Base-by-base conservation (phyloP, 1,284 basidiomycete species). In the Boletus sp. region DNA sequence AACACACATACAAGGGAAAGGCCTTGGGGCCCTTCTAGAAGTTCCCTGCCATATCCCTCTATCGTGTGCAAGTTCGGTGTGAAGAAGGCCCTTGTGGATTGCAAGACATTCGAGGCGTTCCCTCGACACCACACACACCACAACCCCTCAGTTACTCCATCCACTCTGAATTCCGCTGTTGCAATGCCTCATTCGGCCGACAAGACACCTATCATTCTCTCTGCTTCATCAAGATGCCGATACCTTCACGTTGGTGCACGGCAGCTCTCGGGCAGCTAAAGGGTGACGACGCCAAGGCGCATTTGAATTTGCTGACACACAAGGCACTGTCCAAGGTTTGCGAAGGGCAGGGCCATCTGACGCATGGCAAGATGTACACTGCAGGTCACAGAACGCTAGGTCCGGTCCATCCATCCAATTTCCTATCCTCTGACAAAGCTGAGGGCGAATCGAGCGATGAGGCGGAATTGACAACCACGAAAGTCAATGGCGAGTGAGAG, bases 31-130 rank as follows among this genome's bases (percentile, higher is more conserved):
- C n/a, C 90, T 89, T 70, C 80, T 93, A 8, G 80, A 88, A 65
- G 90, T 92, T 2, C 91, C 91, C 4, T 75, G 4, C 91, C 91
- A 0, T 93, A 93, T 71, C 81, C 40, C 81, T 93, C 19, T 91
- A 91, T 69, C 83, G 91, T 28, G 89, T 90, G 14, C 88, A 91
- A 70, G 86, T 84, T 6, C 81, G 91, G 62, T 93, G 90, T 59
- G 90, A 93, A 70, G 88, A 93, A 71, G 91, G 91, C 69, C 83
- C 93, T 37, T 84, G 87, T 46, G 89, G 89, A 2, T 71, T 93
- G 52, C 87, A 90, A 65, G 87, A 86, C 64, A 85, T 90, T 44
- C 81, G 81, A 53, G 85, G 85, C 44, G 82, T 82, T 48, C 74
- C 86, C 13, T 83, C 70, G 19, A 52, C 64, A 6, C 58, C 71